Percentiles rank a stretch among this genome's conserved stretches.
phyloP scores from a whole-genome alignment of 2,329 filamentous ascomycete genomes.

The Dendrostoma leiphaemia region DNA sequence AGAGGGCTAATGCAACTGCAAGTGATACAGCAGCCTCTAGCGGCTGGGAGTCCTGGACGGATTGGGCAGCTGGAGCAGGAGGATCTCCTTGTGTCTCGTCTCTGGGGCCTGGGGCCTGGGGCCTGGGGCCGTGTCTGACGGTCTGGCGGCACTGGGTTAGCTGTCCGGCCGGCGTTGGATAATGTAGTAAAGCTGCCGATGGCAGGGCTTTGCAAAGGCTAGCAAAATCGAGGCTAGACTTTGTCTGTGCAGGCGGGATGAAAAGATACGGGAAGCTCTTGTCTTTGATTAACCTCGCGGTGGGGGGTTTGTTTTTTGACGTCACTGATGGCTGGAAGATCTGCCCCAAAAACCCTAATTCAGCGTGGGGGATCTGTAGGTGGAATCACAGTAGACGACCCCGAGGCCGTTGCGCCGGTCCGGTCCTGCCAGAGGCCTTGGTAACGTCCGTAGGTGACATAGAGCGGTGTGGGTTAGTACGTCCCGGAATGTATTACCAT shows the following conservation, averaged over 20 bases:
- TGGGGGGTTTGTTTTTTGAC: background rate
- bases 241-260: no score
- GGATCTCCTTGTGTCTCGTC: background rate
- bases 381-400: background rate
- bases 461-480: no score
- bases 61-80: slow-evolving; percentile 2
- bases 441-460: no score
- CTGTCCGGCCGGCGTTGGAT: no score
- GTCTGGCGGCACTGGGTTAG: background rate
- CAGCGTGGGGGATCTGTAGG: background rate
- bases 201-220: background rate
- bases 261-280: no score
- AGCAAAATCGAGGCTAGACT: no score
- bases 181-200: background rate
- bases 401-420: background rate
- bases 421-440: background rate
- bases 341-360: background rate
- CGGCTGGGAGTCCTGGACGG: slow-evolving; percentile 2
- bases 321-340: background rate
- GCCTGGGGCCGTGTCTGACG: background rate
- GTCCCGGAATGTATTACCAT: no score
- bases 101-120: background rate
- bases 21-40: background rate
- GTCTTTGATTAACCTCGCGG: no score
- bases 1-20: slow-evolving; percentile 2